Conservation (phyloP, 208 protist species). For the Hexamita inflata region DNA sequence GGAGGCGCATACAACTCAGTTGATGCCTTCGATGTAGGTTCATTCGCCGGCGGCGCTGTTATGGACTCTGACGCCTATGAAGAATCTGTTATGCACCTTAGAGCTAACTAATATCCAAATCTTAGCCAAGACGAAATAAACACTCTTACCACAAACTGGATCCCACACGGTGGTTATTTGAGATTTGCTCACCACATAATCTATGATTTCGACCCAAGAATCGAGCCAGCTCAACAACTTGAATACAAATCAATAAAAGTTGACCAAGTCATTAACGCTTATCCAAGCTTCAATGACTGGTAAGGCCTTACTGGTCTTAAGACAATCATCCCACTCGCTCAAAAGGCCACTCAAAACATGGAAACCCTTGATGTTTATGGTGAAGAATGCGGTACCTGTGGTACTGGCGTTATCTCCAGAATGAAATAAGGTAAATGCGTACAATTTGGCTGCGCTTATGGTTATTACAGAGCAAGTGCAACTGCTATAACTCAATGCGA, state of each 20-base stretch:
- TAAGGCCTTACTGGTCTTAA: constrained; percentile 4
- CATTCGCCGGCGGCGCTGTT: constrained; percentile 10
- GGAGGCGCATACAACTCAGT: neutral
- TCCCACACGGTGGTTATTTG: neutral
- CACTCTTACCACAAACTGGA: neutral
- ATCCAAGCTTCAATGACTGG: neutral
- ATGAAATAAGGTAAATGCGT: too few species aligned
- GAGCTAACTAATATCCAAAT: neutral
- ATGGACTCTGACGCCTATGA: neutral
- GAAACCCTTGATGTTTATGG: too few species aligned
- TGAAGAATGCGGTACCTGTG: too few species aligned
- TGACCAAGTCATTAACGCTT: neutral
- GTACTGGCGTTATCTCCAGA: too few species aligned
- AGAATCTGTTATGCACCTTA: neutral
- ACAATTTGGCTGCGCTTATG: too few species aligned
- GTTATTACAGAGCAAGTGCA: too few species aligned
- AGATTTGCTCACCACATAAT: neutral
- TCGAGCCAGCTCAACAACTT: neutral
- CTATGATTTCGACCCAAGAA: neutral
- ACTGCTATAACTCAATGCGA: too few species aligned
- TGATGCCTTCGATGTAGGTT: constrained; percentile 9
- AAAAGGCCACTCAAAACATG: too few species aligned
- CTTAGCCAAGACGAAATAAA: neutral
- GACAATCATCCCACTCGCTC: too few species aligned
- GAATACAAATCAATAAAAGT: neutral